These are phyloP conservation scores for Magnaporthiopsis incrustans DNA, from an alignment of 2,329 filamentous ascomycete genomes.

Conservation along the genomic window DNA sequence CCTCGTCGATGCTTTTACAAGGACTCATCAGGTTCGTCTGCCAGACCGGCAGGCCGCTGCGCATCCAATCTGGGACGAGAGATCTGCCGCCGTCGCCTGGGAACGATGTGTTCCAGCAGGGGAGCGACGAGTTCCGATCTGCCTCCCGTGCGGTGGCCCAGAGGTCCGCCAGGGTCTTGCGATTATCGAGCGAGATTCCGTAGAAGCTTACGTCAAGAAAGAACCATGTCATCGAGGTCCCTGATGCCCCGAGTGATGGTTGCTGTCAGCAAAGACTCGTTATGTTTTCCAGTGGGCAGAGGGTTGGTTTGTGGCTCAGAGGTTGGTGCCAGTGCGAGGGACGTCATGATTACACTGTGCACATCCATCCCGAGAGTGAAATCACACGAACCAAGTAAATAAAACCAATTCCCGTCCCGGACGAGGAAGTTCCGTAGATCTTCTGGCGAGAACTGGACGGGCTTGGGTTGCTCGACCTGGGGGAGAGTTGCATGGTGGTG, in stretches of 20 bases:
- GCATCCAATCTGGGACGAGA: slow-evolving; percentile 32
- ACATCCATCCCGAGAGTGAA: neutral
- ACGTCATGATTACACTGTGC: no score
- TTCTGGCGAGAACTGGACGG: slow-evolving; percentile 38
- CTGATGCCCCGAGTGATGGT: slow-evolving; percentile 7
- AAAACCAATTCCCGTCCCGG: slow-evolving; percentile 37
- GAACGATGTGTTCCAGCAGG: slow-evolving; percentile 37
- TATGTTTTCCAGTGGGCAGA: neutral
- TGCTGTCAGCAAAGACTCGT: slow-evolving; percentile 19
- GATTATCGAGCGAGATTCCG: slow-evolving; percentile 42
- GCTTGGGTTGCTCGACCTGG: slow-evolving; percentile 24
- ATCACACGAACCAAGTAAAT: slow-evolving; percentile 26
- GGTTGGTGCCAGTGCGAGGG: neutral
- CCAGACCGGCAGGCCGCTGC: slow-evolving; percentile 34
- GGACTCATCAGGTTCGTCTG: slow-evolving; percentile 40
- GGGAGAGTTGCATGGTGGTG: neutral
- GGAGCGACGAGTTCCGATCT: slow-evolving; percentile 27
- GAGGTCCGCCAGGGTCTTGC: slow-evolving; percentile 32
- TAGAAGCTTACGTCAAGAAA: slow-evolving; percentile 51
- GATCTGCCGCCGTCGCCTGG: slow-evolving; percentile 33
- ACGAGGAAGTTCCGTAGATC: slow-evolving; percentile 45
- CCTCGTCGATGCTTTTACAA: slow-evolving; percentile 44
- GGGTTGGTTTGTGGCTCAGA: neutral
- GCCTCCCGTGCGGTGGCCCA: slow-evolving; percentile 29
- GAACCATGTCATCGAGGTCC: slow-evolving; percentile 42